These are phyloP conservation scores for Coleophoma crateriformis DNA, from an alignment of 2,329 filamentous ascomycete genomes.

Conservation along the genomic window DNA sequence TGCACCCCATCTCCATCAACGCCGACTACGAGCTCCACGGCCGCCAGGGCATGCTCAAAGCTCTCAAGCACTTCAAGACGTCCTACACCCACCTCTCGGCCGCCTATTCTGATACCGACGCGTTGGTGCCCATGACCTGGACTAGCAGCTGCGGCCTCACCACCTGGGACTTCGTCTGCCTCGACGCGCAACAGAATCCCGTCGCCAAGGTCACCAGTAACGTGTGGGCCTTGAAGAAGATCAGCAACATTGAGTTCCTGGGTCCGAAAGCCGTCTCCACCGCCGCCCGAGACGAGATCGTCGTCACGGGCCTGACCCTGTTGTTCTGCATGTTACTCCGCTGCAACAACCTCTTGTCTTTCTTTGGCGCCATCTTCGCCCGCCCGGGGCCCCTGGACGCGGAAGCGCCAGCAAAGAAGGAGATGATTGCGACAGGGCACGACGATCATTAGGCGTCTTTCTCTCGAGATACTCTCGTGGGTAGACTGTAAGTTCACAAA, in stretches of 20 bases:
- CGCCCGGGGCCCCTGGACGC: neutral
- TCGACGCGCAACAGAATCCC: slow-evolving; percentile 6
- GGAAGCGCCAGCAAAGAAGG: neutral
- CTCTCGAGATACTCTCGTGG: no score
- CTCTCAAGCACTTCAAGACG: slow-evolving; percentile 10
- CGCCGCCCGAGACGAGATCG: slow-evolving; percentile 10
- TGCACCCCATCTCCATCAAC: slow-evolving; percentile 5
- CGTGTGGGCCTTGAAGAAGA: slow-evolving; percentile 8
- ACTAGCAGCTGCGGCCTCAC: slow-evolving; percentile 4
- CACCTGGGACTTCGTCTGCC: slow-evolving; percentile 13
- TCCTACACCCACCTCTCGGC: slow-evolving; percentile 9
- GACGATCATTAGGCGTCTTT: neutral
- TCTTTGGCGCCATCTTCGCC: slow-evolving; percentile 4
- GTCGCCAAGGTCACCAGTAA: slow-evolving; percentile 9
- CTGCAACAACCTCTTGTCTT: slow-evolving; percentile 2
- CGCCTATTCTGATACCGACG: slow-evolving; percentile 4
- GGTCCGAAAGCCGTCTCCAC: slow-evolving; percentile 3
- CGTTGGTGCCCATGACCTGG: slow-evolving; percentile 8
- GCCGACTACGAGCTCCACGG: slow-evolving; percentile 9
- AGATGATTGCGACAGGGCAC: neutral
- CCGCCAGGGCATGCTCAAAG: slow-evolving; percentile 5
- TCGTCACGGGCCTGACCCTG: slow-evolving; percentile 10
- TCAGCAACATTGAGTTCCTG: slow-evolving; percentile 11
- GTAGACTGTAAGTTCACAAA: no score
- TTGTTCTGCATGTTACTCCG: slow-evolving; percentile 11